Percentiles rank a stretch among this genome's conserved stretches.
Conservation (phyloP, 352 stramenopile species). For the Phytophthora vignae region DNA sequence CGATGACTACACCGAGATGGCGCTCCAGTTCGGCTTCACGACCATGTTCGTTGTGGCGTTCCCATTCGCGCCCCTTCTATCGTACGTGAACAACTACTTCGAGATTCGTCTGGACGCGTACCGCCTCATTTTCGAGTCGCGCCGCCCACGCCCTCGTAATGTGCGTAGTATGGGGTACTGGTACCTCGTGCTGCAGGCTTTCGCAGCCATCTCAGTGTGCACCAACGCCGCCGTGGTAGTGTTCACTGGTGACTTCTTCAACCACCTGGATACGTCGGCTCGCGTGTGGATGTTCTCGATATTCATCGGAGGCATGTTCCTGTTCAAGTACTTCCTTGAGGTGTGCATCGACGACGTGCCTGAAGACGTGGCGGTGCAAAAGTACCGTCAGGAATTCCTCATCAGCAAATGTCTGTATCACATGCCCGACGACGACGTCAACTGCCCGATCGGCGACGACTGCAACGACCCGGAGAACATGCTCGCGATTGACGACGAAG, state of each 20-base stretch:
- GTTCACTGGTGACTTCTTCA: constrained; percentile 91
- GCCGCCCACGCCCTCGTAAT: constrained; percentile 79
- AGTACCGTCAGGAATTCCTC: constrained; percentile 83
- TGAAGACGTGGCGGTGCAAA: constrained; percentile 75
- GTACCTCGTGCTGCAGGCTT: constrained; percentile 90
- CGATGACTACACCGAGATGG: constrained; percentile 95
- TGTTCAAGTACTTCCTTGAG: constrained; percentile 86
- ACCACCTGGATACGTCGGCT: constrained; percentile 52
- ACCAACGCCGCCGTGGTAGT: constrained; percentile 95
- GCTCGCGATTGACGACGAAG: constrained; percentile 67
- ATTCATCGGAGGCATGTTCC: constrained; percentile 83
- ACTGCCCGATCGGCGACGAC: constrained; percentile 40
- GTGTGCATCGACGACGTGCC: constrained; percentile 80
- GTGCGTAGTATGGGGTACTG: constrained; percentile 93
- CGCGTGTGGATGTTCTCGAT: constrained; percentile 85
- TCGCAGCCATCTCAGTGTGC: constrained; percentile 92
- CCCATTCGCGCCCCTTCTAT: constrained; percentile 92
- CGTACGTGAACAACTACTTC: constrained; percentile 93
- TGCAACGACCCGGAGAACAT: constrained; percentile 52
- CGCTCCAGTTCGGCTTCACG: constrained; percentile 90
- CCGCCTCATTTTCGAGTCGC: constrained; percentile 84
- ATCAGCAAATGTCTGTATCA: constrained; percentile 89
- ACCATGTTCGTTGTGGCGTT: constrained; percentile 94
- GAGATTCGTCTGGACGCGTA: constrained; percentile 93
- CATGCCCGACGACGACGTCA: constrained; percentile 80